A percentile compares a stretch with the other conserved stretches of the same genome.
Evolutionary conservation across 371 early-diverging fungal species (phyloP).

Genomic region (Massospora cicadina): DNA sequence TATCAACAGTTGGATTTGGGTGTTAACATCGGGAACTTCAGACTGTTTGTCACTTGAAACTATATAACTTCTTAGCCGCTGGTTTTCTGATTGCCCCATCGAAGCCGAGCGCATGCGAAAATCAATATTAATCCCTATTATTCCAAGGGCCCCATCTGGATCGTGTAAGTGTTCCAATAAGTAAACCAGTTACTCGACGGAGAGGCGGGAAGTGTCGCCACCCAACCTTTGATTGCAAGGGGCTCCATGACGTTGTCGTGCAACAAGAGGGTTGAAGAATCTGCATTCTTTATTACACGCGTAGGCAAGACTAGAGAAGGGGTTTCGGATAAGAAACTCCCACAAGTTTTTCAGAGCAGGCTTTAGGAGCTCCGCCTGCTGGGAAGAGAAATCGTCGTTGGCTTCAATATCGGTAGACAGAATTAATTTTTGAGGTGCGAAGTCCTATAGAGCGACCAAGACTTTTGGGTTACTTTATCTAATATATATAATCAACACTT

Average conservation of each 20-base stretch:
- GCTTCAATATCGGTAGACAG: neutral
- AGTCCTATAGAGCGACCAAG: neutral
- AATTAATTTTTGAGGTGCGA: neutral
- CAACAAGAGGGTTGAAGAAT: neutral
- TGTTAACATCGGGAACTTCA: no score
- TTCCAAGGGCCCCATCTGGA: neutral
- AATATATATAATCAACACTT: no score
- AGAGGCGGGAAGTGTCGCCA: neutral
- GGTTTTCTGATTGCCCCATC: neutral
- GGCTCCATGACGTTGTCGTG: neutral
- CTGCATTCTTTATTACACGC: neutral
- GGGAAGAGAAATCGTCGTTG: neutral
- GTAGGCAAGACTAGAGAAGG: neutral
- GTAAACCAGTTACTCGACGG: neutral
- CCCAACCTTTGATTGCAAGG: neutral
- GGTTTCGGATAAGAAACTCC: neutral
- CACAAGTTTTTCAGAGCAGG: neutral
- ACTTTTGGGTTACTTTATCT: neutral
- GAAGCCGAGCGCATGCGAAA: neutral
- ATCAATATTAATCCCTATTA: neutral
- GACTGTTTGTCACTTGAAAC: no score
- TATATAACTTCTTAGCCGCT: no score
- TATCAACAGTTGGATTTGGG: no score
- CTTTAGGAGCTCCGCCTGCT: neutral
- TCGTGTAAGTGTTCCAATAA: neutral